Evolutionary conservation across 1,284 basidiomycete genomes (phyloP).

Genomic region (Cutaneotrichosporon arboriforme): DNA sequence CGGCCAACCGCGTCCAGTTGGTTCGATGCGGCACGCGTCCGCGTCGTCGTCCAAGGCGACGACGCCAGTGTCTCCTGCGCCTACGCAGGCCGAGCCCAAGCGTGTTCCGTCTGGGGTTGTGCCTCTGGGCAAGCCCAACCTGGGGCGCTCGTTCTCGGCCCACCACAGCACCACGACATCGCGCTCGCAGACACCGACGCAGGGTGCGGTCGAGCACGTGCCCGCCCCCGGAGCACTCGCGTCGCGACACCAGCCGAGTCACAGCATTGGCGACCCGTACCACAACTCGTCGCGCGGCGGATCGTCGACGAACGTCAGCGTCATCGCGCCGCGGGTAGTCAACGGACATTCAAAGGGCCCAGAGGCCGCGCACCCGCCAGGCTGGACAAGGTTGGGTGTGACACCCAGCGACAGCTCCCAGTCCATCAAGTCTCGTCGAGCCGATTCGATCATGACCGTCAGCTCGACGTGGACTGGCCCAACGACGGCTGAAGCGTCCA

Average conservation of each 20-base stretch:
- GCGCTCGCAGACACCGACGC: constrained; percentile 2
- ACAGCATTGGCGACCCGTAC: constrained; percentile 7
- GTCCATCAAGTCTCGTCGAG: neutral
- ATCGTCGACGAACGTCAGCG: neutral
- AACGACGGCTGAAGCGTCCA: neutral
- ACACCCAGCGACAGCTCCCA: neutral
- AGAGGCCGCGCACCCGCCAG: no score
- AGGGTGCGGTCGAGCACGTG: neutral
- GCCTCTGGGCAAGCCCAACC: neutral
- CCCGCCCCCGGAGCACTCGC: constrained; percentile 8
- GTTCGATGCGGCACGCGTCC: constrained; percentile 14
- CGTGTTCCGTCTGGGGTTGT: neutral
- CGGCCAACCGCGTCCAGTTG: constrained; percentile 40
- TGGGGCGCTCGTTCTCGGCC: constrained; percentile 7
- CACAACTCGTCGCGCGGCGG: neutral
- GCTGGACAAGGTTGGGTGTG: no score
- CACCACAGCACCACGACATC: constrained; percentile 1
- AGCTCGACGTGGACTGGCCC: constrained; percentile 12
- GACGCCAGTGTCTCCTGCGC: constrained; percentile 1
- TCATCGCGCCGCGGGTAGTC: no score
- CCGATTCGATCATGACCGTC: constrained; percentile 4
- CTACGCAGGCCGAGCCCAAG: neutral
- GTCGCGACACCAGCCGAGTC: constrained; percentile 10
- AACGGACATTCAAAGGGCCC: no score
- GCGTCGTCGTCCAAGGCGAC: constrained; percentile 6